Base-by-base conservation (phyloP, 768 basidiomycete genomes). In the Boletus vermiculosoides region DNA sequence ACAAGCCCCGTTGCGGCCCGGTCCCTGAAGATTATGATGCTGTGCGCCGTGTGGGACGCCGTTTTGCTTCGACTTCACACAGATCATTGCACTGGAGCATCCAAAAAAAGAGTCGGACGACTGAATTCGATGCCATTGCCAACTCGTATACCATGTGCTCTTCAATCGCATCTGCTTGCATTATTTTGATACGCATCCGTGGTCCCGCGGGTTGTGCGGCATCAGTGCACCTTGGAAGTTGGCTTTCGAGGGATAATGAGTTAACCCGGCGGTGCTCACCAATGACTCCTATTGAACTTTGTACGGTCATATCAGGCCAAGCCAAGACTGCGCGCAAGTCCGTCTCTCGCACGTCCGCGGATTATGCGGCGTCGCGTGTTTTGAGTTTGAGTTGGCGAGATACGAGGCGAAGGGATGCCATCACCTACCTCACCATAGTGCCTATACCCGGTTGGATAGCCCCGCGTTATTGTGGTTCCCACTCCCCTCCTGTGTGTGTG, bases 341-440 rank as follows among this genome's bases (percentile, higher is more conserved):
- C 25, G 34, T 25, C 41, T 40, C 57, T 20, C 36, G 18, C 31
- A 54, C 9, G 34, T 54, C 59, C 59, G 58, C 52, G 36, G 45
- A 40, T 46, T 9, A 11, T 36, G 22, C 10, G 18, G 20, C 18
- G 37, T 15, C 20, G 42, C 30, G 12, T 23, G n/a, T 46, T 22
- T 23, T 28, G 20, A 40, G n/a, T 25, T 25, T 2, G 25, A 25
- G 3, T 36, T 22, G 9, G 20, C n/a, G 46, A 57, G 23, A 45
- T 45, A 16, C 22, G 25, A 58, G 36, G 47, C 5, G 8, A 7
- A 15, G 28, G 33, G 41, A 18, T 30, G 37, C 22, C 37, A 34
- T 39, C 20, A 22, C 30, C 18, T 28, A 44, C 58, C 34, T 48
- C 39, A 36, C 4, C 37, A 34, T 16, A 11, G 36, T 15, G 18